Conservation (phyloP, 345 rosid species). For the Citrus inodora region DNA sequence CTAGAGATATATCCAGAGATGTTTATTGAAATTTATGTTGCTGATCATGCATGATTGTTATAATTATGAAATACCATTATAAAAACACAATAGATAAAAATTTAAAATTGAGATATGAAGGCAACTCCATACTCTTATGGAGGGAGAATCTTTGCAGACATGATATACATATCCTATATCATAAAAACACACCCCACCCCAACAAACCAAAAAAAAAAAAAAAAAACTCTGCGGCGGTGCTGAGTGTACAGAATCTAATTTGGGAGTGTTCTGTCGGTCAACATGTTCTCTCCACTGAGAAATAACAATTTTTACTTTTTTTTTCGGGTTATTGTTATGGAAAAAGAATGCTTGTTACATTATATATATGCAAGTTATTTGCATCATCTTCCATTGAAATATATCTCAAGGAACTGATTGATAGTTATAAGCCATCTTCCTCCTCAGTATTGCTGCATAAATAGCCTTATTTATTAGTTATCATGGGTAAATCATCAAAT, state of each 20-base stretch:
- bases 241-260: neutral
- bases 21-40: neutral
- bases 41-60: neutral
- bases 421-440: too few relatives aligned
- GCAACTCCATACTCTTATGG: neutral
- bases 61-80: neutral
- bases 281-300: slow-evolving; percentile 17
- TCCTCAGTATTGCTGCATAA: too few relatives aligned
- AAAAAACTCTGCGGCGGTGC: neutral
- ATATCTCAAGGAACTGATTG: too few relatives aligned
- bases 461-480: neutral
- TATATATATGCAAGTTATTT: neutral
- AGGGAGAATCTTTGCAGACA: neutral
- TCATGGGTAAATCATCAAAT: neutral
- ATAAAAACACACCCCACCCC: neutral
- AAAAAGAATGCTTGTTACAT: neutral
- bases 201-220: neutral
- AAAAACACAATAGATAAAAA: neutral
- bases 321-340: neutral
- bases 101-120: neutral
- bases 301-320: neutral
- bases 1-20: too few relatives aligned
- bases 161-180: neutral
- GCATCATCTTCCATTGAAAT: neutral
- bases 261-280: neutral